phyloP scores from a whole-genome alignment of 2,329 filamentous ascomycete species.

The Epichloe sibirici region DNA sequence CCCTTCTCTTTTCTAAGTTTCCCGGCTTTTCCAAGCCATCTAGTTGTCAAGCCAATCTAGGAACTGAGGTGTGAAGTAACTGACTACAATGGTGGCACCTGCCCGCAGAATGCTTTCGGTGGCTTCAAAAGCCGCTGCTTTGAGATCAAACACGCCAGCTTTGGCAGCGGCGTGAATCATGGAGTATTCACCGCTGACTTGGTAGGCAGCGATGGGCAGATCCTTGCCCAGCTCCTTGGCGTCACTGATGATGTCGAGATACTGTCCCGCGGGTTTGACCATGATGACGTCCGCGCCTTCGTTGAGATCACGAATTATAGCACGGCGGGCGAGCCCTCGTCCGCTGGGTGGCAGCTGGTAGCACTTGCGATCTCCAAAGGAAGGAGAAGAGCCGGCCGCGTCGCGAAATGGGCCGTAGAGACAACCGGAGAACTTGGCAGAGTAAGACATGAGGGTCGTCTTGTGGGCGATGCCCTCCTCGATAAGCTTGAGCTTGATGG shows the following conservation, averaged over 20 bases:
- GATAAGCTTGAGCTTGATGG: slow-evolving; percentile 96
- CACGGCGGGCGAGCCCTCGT: slow-evolving; percentile 78
- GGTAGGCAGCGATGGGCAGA: slow-evolving; percentile 87
- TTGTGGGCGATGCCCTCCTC: slow-evolving; percentile 88
- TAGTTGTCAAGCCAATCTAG: slow-evolving; percentile 52
- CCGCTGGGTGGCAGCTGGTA: slow-evolving; percentile 93
- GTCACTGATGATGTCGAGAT: slow-evolving; percentile 94
- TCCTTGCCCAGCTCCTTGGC: slow-evolving; percentile 90
- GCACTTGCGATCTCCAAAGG: slow-evolving; percentile 89
- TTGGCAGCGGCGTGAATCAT: slow-evolving; percentile 97
- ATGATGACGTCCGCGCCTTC: slow-evolving; percentile 98
- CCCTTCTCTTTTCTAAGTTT: not conserved
- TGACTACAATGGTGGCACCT: slow-evolving; percentile 84
- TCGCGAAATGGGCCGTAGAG: slow-evolving; percentile 96
- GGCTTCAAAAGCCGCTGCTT: slow-evolving; percentile 87
- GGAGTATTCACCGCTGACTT: slow-evolving; percentile 92
- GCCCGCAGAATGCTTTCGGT: slow-evolving; percentile 88
- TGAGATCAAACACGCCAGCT: slow-evolving; percentile 90
- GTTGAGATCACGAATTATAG: slow-evolving; percentile 77
- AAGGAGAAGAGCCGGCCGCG: slow-evolving; percentile 79
- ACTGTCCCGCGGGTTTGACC: slow-evolving; percentile 95
- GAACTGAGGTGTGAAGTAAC: slow-evolving; percentile 83
- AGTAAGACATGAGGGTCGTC: slow-evolving; percentile 92
- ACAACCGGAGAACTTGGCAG: slow-evolving; percentile 93
- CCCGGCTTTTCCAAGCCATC: slow-evolving; percentile 1